Evolutionary conservation across 2,329 filamentous ascomycete genomes (phyloP).

Genomic region (Grosmannia huntii): DNA sequence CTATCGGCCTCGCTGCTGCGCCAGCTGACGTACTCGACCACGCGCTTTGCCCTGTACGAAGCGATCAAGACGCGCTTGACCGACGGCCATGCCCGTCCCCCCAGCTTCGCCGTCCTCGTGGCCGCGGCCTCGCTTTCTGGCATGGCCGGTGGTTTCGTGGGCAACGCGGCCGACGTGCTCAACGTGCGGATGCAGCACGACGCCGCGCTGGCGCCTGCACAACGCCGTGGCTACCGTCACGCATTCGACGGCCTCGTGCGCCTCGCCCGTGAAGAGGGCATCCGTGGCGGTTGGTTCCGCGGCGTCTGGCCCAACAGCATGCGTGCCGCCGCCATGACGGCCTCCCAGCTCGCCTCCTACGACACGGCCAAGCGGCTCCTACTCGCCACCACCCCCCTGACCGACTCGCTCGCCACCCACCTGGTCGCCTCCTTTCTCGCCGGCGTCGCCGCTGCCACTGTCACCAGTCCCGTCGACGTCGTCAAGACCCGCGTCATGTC

Average conservation of each 20-base stretch:
- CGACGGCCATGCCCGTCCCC: slow-evolving; percentile 23
- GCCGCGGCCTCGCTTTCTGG: slow-evolving; percentile 74
- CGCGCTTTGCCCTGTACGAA: slow-evolving; percentile 93
- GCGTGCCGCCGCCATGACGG: slow-evolving; percentile 78
- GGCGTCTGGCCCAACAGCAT: slow-evolving; percentile 75
- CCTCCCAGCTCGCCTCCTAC: slow-evolving; percentile 71
- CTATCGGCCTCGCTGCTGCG: slow-evolving; percentile 86
- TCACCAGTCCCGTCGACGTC: slow-evolving; percentile 77
- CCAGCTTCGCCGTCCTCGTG: slow-evolving; percentile 65
- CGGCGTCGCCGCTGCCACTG: slow-evolving; percentile 71
- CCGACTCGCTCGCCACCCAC: slow-evolving; percentile 62
- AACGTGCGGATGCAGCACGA: slow-evolving; percentile 99
- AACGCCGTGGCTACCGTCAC: slow-evolving; percentile 80
- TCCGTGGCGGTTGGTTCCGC: slow-evolving; percentile 56
- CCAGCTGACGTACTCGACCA: slow-evolving; percentile 91
- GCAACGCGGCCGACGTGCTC: slow-evolving; percentile 90
- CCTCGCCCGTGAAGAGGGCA: slow-evolving; percentile 79
- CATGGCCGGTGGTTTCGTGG: slow-evolving; percentile 76
- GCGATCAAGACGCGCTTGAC: slow-evolving; percentile 66
- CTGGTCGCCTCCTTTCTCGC: slow-evolving; percentile 67
- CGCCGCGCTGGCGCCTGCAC: slow-evolving; percentile 56
- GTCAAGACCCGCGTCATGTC: slow-evolving; percentile 86
- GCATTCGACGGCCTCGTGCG: slow-evolving; percentile 75
- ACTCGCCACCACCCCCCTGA: slow-evolving; percentile 51
- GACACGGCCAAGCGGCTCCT: slow-evolving; percentile 67